Conservation (phyloP, 305 asterid species). For the Fraxinus angustifolia region DNA sequence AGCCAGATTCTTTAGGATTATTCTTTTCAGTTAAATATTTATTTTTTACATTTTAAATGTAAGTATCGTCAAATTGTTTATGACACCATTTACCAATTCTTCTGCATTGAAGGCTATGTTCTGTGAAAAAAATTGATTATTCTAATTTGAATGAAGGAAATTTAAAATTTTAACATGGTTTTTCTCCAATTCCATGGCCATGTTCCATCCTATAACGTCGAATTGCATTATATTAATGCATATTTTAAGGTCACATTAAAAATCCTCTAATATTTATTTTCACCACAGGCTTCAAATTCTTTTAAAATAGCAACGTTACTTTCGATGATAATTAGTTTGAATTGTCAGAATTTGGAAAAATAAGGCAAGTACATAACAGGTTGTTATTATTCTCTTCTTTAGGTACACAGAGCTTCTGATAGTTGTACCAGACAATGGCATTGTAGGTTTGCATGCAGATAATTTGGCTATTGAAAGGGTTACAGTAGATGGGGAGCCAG, state of each 20-base stretch:
- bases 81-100: neutral
- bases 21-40: neutral
- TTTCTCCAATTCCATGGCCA: neutral
- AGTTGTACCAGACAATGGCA: slow-evolving; percentile 86
- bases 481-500: slow-evolving; percentile 89
- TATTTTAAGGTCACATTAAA: neutral
- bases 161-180: neutral
- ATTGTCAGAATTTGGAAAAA: slow-evolving; percentile 4
- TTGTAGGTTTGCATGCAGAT: slow-evolving; percentile 95
- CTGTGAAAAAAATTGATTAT: neutral
- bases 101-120: neutral
- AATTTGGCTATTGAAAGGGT: slow-evolving; percentile 91
- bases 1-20: neutral
- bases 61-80: neutral
- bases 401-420: slow-evolving; percentile 91
- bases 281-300: neutral
- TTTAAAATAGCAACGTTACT: neutral
- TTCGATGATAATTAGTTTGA: neutral
- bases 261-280: neutral
- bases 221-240: neutral
- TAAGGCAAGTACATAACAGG: neutral
- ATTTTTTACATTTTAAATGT: neutral
- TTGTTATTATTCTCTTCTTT: slow-evolving; percentile 22
- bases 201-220: neutral
- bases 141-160: neutral